phyloP scores from a whole-genome alignment of 805 yeast genomes.

The Yamadazyma takamatsuzukensis region DNA sequence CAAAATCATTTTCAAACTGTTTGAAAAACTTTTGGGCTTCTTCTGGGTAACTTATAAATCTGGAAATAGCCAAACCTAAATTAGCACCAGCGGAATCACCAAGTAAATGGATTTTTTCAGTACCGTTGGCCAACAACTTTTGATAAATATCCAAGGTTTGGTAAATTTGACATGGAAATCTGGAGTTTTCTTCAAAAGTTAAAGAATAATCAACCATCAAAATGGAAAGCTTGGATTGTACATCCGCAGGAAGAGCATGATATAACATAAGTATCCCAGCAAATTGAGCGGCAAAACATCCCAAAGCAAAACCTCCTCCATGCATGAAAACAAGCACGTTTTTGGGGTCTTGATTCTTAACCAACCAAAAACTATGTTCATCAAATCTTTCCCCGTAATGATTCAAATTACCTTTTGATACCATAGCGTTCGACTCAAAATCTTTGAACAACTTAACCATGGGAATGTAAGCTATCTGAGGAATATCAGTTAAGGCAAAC shows the following conservation, averaged over 20 bases:
- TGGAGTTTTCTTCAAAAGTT: constrained; percentile 23
- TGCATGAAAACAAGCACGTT: constrained; percentile 27
- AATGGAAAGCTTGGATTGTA: constrained; percentile 19
- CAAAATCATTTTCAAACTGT: constrained; percentile 19
- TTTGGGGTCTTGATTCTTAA: constrained; percentile 19
- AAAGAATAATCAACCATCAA: constrained; percentile 30
- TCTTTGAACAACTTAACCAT: constrained; percentile 14
- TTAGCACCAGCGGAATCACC: constrained; percentile 46
- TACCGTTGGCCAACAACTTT: constrained; percentile 18
- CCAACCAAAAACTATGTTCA: constrained; percentile 31
- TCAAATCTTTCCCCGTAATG: constrained; percentile 18
- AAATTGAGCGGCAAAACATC: constrained; percentile 29
- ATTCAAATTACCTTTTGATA: constrained; percentile 7
- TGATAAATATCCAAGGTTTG: constrained; percentile 27
- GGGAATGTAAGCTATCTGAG: constrained; percentile 18
- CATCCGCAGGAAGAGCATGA: constrained; percentile 18
- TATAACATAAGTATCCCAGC: constrained; percentile 26
- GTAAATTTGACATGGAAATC: constrained; percentile 30
- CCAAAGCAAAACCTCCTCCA: constrained; percentile 34
- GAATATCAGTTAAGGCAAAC: constrained; percentile 20
- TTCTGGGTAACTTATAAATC: constrained; percentile 28
- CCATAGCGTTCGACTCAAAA: constrained; percentile 10
- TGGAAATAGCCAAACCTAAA: constrained; percentile 19
- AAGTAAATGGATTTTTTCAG: constrained; percentile 27
- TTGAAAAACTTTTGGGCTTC: constrained; percentile 23